phyloP scores from a whole-genome alignment of 2,329 filamentous ascomycete genomes.

The Didymosphaeria variabile region DNA sequence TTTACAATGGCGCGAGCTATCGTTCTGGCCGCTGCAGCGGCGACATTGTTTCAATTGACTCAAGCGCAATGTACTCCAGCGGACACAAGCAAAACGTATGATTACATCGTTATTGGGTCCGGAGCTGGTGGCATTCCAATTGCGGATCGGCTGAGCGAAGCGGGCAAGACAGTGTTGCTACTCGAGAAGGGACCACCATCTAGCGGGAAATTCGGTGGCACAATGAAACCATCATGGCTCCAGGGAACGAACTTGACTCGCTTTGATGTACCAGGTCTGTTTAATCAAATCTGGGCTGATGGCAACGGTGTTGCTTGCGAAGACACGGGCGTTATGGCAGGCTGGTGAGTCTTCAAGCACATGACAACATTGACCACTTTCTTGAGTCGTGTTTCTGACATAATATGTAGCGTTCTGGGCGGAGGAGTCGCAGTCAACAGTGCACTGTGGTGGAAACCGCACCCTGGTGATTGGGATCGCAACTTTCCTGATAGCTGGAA shows the following conservation, averaged over 20 bases:
- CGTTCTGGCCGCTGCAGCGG: slow-evolving; percentile 19
- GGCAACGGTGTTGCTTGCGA: slow-evolving; percentile 68
- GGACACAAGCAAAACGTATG: slow-evolving; percentile 56
- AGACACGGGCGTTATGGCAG: slow-evolving; percentile 74
- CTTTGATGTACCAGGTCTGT: slow-evolving; percentile 74
- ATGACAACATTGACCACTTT: neutral
- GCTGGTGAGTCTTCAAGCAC: slow-evolving; percentile 55
- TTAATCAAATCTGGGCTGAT: slow-evolving; percentile 72
- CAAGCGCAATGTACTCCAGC: slow-evolving; percentile 25
- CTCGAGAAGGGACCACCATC: slow-evolving; percentile 57
- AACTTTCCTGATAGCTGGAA: slow-evolving; percentile 77
- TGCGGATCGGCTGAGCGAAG: slow-evolving; percentile 66
- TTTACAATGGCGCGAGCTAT: slow-evolving; percentile 23
- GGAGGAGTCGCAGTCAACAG: slow-evolving; percentile 73
- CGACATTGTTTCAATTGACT: slow-evolving; percentile 17
- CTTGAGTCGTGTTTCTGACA: neutral
- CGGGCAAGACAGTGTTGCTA: slow-evolving; percentile 69
- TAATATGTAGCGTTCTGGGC: slow-evolving; percentile 60
- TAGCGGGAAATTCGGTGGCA: slow-evolving; percentile 69
- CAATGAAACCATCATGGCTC: slow-evolving; percentile 67
- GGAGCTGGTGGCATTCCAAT: slow-evolving; percentile 68
- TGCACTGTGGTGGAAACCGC: slow-evolving; percentile 71
- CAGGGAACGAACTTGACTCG: slow-evolving; percentile 69
- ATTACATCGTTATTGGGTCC: slow-evolving; percentile 69
- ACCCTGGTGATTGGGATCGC: slow-evolving; percentile 71